phyloP scores from a whole-genome alignment of 75 land plant species.

The Pseudotsuga menziesii region DNA sequence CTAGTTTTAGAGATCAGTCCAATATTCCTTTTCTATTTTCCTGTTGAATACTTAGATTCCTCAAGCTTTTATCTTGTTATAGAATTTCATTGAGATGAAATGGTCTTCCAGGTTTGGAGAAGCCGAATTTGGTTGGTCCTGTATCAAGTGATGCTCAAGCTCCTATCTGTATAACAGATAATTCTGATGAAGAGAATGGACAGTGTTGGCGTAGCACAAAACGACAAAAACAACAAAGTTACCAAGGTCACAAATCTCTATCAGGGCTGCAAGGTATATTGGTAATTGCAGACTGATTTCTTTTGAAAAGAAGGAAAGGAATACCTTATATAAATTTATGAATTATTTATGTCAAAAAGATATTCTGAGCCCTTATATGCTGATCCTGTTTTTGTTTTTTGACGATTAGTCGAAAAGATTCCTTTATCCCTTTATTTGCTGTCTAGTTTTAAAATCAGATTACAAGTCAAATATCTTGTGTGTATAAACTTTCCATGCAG shows the following conservation, averaged over 20 bases:
- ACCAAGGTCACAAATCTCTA: neutral
- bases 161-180: neutral
- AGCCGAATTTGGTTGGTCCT: neutral
- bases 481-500: neutral
- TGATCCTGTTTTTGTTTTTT: neutral
- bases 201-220: conserved; percentile 7
- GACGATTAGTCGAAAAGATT: neutral
- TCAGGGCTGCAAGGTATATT: conserved; percentile 5
- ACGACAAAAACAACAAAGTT: conserved; percentile 4
- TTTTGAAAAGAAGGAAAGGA: neutral
- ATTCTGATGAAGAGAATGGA: conserved; percentile 9
- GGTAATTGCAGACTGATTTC: neutral
- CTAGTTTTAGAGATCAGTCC: neutral
- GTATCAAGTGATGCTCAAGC: conserved; percentile 2
- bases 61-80: neutral
- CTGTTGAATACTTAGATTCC: neutral
- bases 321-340: neutral
- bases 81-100: neutral
- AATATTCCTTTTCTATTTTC: neutral
- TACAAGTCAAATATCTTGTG: neutral
- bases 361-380: neutral
- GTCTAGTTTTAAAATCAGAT: neutral
- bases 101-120: neutral
- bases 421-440: neutral
- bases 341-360: neutral